These are phyloP conservation scores for Pythium guiyangense DNA, from an alignment of 352 stramenopile genomes.

Conservation along the genomic window DNA sequence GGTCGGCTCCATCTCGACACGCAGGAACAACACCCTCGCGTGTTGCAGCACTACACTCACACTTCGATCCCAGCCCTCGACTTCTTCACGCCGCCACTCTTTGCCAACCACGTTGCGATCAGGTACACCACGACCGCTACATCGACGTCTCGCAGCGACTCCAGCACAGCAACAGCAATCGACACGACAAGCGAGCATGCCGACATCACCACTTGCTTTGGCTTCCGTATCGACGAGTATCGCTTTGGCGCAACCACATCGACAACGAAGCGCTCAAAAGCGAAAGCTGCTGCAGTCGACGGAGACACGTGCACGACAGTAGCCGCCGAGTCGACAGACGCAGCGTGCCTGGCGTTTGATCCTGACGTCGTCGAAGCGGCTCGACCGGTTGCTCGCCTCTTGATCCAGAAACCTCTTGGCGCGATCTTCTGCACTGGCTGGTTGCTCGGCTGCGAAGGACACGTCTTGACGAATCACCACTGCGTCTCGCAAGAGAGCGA, in stretches of 20 bases:
- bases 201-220: slow-evolving; percentile 14
- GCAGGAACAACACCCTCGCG: neutral
- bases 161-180: neutral
- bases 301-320: slow-evolving; percentile 9
- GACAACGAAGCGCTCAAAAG: neutral
- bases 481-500: slow-evolving; percentile 31
- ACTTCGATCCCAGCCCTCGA: neutral
- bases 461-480: slow-evolving; percentile 58
- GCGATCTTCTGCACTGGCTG: slow-evolving; percentile 50
- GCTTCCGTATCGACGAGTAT: slow-evolving; percentile 36
- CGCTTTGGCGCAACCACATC: slow-evolving; percentile 12
- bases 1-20: neutral
- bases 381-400: slow-evolving; percentile 25
- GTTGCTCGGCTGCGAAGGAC: slow-evolving; percentile 44
- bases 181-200: neutral
- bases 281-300: neutral
- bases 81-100: slow-evolving; percentile 22
- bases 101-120: slow-evolving; percentile 4
- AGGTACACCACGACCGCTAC: slow-evolving; percentile 16
- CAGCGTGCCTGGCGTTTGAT: slow-evolving; percentile 21
- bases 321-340: slow-evolving; percentile 21
- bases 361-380: slow-evolving; percentile 13
- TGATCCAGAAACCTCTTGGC: slow-evolving; percentile 36
- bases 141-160: neutral
- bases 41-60: slow-evolving; percentile 3